Percentiles rank a stretch among this genome's conserved stretches.
phyloP scores from a whole-genome alignment of 495 filamentous ascomycete species.

The Glonium stellatum region DNA sequence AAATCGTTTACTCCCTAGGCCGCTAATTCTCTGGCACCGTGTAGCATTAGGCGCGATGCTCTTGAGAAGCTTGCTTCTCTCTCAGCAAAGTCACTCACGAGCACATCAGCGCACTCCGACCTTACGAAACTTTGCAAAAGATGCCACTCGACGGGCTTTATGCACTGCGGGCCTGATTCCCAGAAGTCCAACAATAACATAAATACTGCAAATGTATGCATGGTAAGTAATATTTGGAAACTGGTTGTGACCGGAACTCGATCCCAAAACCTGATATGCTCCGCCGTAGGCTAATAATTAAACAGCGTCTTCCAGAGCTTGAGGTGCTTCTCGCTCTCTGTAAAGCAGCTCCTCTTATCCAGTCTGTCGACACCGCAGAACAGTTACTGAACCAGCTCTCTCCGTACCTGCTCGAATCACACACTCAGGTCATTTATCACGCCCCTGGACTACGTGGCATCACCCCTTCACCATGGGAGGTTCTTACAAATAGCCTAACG shows the following conservation, averaged over 20 bases:
- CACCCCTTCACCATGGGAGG: conserved; percentile 85
- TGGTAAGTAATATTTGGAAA: conserved; percentile 17
- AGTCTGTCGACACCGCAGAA: conserved; percentile 59
- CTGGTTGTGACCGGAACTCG: no score
- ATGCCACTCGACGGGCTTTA: conserved; percentile 13
- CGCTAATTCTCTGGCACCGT: background rate
- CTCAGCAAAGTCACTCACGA: conserved; percentile 27
- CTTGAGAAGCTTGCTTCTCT: conserved; percentile 38
- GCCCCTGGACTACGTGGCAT: conserved; percentile 78
- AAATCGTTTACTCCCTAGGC: background rate
- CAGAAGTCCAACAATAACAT: conserved; percentile 3
- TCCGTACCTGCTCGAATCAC: conserved; percentile 76
- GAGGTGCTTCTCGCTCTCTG: conserved; percentile 85
- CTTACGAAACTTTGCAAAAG: conserved; percentile 31
- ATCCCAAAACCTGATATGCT: no score
- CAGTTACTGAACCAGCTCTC: conserved; percentile 65
- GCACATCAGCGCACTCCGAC: conserved; percentile 21
- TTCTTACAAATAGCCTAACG: conserved; percentile 69
- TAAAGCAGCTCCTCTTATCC: conserved; percentile 69
- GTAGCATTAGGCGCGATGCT: conserved; percentile 32
- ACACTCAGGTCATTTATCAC: conserved; percentile 63
- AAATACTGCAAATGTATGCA: conserved; percentile 21
- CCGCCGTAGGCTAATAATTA: conserved; percentile 5
- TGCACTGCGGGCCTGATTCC: conserved; percentile 21
- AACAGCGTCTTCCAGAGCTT: conserved; percentile 66